phyloP scores from a whole-genome alignment of 257 asterid genomes.

The Thymus mandschuricus region DNA sequence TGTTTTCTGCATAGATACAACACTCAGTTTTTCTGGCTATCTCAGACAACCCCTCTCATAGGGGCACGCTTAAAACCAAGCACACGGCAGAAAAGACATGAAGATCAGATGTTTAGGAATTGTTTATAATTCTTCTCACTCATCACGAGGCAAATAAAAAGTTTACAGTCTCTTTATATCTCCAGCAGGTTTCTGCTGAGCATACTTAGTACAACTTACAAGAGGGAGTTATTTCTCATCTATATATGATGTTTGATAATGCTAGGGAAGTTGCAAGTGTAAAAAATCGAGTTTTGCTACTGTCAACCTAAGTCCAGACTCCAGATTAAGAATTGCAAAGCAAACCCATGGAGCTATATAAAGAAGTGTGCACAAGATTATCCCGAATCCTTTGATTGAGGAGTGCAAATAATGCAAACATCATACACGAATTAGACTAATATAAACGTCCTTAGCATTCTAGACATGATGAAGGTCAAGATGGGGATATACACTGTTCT shows the following conservation, averaged over 20 bases:
- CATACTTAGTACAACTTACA: too few species aligned
- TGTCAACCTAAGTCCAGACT: too few species aligned
- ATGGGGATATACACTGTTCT: background rate
- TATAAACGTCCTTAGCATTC: background rate
- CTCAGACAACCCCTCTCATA: too few species aligned
- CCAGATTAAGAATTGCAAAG: background rate
- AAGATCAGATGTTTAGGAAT: background rate
- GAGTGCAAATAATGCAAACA: background rate
- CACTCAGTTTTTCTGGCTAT: background rate
- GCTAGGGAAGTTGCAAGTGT: too few species aligned
- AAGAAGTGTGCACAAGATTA: background rate
- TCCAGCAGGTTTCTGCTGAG: too few species aligned
- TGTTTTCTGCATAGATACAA: conserved; percentile 54
- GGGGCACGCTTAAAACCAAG: background rate
- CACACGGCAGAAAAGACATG: background rate
- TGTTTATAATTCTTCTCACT: background rate
- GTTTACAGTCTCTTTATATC: too few species aligned
- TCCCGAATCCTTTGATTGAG: background rate
- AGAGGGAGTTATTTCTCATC: too few species aligned
- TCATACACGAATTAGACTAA: background rate
- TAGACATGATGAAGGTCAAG: conserved; percentile 8
- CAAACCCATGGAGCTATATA: background rate
- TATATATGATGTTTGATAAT: too few species aligned
- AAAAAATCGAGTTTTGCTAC: too few species aligned
- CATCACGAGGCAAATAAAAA: too few species aligned